Percentiles rank a stretch among this genome's conserved stretches.
phyloP scores from a whole-genome alignment of 139 green algal genomes.

The Zygnema cylindricum region DNA sequence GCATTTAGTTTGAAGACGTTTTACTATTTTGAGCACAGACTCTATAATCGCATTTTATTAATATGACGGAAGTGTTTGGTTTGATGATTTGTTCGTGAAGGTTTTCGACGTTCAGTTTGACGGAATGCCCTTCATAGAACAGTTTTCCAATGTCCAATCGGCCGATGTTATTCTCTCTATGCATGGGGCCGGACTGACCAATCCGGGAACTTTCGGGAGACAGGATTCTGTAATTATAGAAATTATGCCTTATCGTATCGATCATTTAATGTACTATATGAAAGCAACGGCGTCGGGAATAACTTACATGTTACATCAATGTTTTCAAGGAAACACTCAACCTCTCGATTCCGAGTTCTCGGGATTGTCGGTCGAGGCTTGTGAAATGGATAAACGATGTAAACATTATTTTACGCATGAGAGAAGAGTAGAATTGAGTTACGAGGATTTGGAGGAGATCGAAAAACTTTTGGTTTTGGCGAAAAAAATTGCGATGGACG shows the following conservation, averaged over 20 bases:
- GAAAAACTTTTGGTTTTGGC: constrained; percentile 21
- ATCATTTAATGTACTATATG: constrained; percentile 31
- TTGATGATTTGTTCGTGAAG: too few relatives aligned
- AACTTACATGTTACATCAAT: constrained; percentile 34
- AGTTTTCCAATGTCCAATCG: constrained; percentile 12
- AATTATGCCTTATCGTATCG: constrained; percentile 21
- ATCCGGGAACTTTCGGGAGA: constrained; percentile 16
- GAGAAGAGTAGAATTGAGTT: constrained; percentile 16
- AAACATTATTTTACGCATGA: constrained; percentile 44
- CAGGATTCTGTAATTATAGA: constrained; percentile 22
- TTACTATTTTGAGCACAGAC: too few relatives aligned
- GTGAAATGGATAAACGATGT: constrained; percentile 8
- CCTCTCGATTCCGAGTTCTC: constrained; percentile 32
- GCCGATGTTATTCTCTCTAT: constrained; percentile 50
- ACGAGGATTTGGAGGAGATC: background rate
- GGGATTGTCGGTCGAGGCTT: background rate
- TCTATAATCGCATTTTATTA: too few relatives aligned
- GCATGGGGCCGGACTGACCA: constrained; percentile 35
- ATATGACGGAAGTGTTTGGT: too few relatives aligned
- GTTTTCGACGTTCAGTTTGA: constrained; percentile 2
- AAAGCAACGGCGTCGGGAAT: constrained; percentile 13
- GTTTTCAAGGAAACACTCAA: constrained; percentile 3
- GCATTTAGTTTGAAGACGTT: too few relatives aligned
- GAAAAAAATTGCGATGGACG: background rate
- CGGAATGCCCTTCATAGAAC: constrained; percentile 36